Percentiles rank a stretch among this genome's conserved stretches.
Conservation (phyloP, 164 flowering plant genomes). For the Sextonia rubra region DNA sequence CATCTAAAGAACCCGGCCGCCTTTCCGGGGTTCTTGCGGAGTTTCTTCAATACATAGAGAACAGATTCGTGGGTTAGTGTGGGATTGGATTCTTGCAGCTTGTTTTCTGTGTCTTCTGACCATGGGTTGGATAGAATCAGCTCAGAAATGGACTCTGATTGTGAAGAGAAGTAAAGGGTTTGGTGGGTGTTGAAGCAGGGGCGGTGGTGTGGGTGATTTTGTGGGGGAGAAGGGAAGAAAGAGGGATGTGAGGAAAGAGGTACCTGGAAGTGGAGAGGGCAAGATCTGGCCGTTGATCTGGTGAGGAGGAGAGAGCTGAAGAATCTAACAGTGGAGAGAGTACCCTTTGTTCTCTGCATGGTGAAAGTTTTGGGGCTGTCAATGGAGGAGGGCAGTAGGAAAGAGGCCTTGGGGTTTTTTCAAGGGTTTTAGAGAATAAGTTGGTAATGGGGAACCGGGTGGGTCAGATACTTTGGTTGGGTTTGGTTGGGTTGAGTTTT, state of each 20-base stretch:
- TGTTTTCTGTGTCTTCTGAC: slow-evolving; percentile 44
- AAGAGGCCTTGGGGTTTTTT: background rate
- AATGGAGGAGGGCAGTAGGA: background rate
- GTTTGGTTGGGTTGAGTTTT: no score
- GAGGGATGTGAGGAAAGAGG: slow-evolving; percentile 20
- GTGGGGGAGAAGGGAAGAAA: slow-evolving; percentile 21
- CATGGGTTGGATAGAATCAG: slow-evolving; percentile 43
- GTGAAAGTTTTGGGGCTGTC: background rate
- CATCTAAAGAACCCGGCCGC: slow-evolving; percentile 54
- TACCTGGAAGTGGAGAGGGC: slow-evolving; percentile 37
- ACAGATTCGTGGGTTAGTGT: slow-evolving; percentile 49
- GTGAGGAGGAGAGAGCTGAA: slow-evolving; percentile 30
- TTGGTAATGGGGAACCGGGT: no score
- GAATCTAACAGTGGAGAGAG: slow-evolving; percentile 19
- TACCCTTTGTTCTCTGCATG: slow-evolving; percentile 1
- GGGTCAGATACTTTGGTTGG: no score
- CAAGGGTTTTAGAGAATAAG: background rate
- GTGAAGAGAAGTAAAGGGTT: slow-evolving; percentile 29
- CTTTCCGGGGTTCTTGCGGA: slow-evolving; percentile 47
- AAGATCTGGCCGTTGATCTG: slow-evolving; percentile 18
- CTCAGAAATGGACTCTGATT: slow-evolving; percentile 22
- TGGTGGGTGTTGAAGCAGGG: background rate
- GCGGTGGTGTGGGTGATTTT: background rate
- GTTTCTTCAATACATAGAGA: slow-evolving; percentile 55
- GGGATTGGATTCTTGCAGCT: slow-evolving; percentile 28